These are phyloP conservation scores for Dactylorhiza incarnata DNA, from an alignment of 106 monocot genomes.

Conservation along the genomic window DNA sequence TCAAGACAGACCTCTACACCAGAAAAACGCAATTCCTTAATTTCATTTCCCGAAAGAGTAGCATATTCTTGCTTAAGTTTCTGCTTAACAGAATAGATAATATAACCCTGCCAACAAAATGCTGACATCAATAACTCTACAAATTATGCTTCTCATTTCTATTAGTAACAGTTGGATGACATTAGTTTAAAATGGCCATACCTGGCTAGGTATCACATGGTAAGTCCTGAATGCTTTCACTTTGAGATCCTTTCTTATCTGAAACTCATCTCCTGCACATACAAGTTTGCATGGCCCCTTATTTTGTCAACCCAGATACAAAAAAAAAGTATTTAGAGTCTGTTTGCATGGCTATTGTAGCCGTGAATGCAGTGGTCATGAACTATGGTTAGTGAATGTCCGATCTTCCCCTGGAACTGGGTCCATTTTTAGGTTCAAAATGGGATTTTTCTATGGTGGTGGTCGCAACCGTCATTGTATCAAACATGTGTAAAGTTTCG, in stretches of 20 bases:
- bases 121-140: background rate
- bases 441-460: too few species aligned
- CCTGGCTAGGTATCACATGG: constrained; percentile 88
- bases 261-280: constrained; percentile 72
- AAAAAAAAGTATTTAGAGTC: background rate
- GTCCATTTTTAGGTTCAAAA: too few species aligned
- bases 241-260: constrained; percentile 73
- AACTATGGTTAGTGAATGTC: too few species aligned
- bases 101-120: constrained; percentile 66
- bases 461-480: too few species aligned
- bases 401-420: too few species aligned
- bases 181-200: constrained; percentile 5
- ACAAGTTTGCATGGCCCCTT: background rate
- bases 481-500: too few species aligned
- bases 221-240: constrained; percentile 92
- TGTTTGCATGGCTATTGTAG: too few species aligned
- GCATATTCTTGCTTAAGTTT: constrained; percentile 75
- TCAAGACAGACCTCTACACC: constrained; percentile 87
- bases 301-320: background rate
- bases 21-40: constrained; percentile 66
- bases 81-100: constrained; percentile 75
- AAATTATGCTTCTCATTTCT: background rate
- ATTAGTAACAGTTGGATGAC: background rate
- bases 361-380: too few species aligned
- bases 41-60: constrained; percentile 55